Evolutionary conservation across 1,284 basidiomycete species (phyloP).

Genomic region (Boletellus deceptivus): DNA sequence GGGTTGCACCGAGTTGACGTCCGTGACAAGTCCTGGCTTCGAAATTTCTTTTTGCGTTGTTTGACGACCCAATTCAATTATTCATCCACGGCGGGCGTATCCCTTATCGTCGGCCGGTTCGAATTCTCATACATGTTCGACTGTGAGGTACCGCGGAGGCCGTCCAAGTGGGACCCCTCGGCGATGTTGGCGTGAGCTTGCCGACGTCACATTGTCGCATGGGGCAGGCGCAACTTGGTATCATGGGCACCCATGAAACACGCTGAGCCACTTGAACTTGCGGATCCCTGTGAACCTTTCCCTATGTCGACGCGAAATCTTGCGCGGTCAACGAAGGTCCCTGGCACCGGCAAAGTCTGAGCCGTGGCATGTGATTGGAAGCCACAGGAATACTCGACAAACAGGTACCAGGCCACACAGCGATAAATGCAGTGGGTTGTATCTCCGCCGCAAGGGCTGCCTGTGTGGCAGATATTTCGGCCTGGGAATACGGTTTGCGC

Average conservation of each 20-base stretch:
- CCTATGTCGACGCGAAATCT: background rate
- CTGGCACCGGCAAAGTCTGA: background rate
- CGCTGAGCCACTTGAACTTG: background rate
- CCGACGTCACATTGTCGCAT: background rate
- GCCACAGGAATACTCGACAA: background rate
- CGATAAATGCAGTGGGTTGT: constrained; percentile 1
- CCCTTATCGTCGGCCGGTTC: no score
- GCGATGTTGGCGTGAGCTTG: background rate
- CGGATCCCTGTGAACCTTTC: background rate
- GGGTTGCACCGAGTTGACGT: background rate
- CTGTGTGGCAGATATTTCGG: background rate
- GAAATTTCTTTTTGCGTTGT: background rate
- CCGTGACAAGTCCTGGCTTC: background rate
- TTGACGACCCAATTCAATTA: no score
- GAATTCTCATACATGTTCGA: background rate
- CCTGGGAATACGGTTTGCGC: no score
- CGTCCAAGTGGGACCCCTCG: background rate
- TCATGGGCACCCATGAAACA: background rate
- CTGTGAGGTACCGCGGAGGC: background rate
- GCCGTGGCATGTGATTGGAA: background rate
- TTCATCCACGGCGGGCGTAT: no score
- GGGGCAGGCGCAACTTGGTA: background rate
- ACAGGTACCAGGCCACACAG: background rate
- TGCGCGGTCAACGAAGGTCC: background rate
- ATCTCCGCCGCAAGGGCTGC: constrained; percentile 7